Percentiles rank a stretch among this genome's conserved stretches.
Conservation (phyloP, 1,139 yeast genomes). For the Yamadazyma friedrichii region DNA sequence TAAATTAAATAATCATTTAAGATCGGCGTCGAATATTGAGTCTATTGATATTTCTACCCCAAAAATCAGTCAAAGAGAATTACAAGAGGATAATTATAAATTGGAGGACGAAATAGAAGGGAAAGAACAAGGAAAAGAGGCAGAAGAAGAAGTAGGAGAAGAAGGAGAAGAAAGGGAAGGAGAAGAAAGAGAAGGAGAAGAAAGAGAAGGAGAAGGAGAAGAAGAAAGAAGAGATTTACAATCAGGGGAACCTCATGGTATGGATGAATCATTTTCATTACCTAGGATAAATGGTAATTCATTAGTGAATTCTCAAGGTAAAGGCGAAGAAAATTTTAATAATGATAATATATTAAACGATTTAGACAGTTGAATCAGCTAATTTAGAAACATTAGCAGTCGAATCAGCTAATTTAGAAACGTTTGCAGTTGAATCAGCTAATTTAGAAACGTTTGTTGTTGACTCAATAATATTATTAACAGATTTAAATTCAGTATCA, state of each 20-base stretch:
- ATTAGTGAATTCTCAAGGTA: slow-evolving; percentile 9
- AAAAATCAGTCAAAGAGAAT: background rate
- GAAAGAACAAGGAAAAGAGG: background rate
- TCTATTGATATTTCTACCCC: slow-evolving; percentile 9
- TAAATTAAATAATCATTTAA: slow-evolving; percentile 4
- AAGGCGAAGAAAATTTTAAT: slow-evolving; percentile 7
- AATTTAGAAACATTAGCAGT: background rate
- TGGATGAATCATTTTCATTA: slow-evolving; percentile 32
- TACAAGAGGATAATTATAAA: background rate
- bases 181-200: background rate
- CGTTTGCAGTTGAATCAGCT: background rate
- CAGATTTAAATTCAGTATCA: background rate
- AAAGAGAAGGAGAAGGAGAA: slow-evolving; percentile 4
- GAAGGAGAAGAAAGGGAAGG: background rate
- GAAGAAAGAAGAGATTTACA: slow-evolving; percentile 1
- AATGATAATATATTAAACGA: slow-evolving; percentile 12
- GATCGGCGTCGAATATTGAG: slow-evolving; percentile 2
- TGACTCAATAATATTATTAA: background rate
- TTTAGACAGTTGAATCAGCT: background rate
- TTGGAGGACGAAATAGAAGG: background rate
- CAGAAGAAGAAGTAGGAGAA: background rate
- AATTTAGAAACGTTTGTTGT: background rate
- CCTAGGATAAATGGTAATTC: slow-evolving; percentile 24
- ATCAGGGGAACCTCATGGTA: no score
- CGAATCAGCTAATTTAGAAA: no score